Base-by-base conservation (phyloP, 441 rosid genomes). In the Breynia disticha region DNA sequence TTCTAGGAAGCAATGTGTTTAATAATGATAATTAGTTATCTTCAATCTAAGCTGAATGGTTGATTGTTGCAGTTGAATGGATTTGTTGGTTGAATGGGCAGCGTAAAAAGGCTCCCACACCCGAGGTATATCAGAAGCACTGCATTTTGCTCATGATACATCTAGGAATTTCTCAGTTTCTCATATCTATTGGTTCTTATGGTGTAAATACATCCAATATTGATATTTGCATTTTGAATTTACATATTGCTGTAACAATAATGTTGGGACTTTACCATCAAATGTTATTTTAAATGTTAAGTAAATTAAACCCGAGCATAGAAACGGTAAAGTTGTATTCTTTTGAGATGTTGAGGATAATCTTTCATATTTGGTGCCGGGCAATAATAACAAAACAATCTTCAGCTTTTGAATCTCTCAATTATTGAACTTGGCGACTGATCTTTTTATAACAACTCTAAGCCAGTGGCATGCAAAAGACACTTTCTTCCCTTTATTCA, bases 31-130 rank as follows among this genome's bases (percentile, higher is more conserved):
- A 19, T 20, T 49, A 20, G 16, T 46, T 10, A 18, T 9, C 21
- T 8, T 42, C 32, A 9, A 18, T 52, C 2, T 53, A 39, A 48
- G 8, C 48, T 19, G 37, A 55, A 58, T 56, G 49, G 37, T 66
- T 57, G 55, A 62, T 49, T 65, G 18, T 55, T 78, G 81, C 61
- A 85, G 98, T 81, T 76, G 98, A 90, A 75, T 91, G 97, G 98
- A 91, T 91, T 66, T 84, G 91, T 73, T 91, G 97, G 98, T 76
- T 88, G 71, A 88, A 86, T 42, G 97, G 97, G 53, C 98, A 93
- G 76, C 83, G 95, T 7, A 93, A 82, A 72, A 76, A 47, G 54
- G 87, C 95, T 71, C 96, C 97, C 13, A 76, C 97, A 55, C 78
- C 80, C 4, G 90, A 84, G 89, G 97, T 86, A 78, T 73, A 28